Base-by-base conservation (phyloP, 495 filamentous ascomycete genomes). In the Geoglossum glabrum region DNA sequence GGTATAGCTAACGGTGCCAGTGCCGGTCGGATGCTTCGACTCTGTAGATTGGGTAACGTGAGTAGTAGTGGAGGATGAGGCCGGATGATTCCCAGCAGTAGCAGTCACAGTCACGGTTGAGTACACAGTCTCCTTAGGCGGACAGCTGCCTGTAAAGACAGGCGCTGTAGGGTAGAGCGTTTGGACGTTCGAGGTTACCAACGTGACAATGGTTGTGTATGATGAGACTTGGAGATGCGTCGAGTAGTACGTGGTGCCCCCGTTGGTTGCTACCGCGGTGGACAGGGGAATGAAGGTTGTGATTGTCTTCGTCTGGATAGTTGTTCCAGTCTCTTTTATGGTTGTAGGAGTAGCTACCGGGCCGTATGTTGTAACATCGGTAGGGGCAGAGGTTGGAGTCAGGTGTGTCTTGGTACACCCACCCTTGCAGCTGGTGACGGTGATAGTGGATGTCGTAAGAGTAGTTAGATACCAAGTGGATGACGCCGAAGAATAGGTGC, bases 351-450 rank as follows among this genome's bases (percentile, higher is more conserved):
- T 27, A 13, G 36, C 4, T 11, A 56, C 27, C 28, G 26, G 10
- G 7, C 43, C 27, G 26, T 26, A 28, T 6, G 47, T 28, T 54
- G 57, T 58, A 25, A 2, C 19, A 45, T 4, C 40, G 40, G 40
- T 21, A 45, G 17, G 10, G 13, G 40, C 9, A 55, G 57, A 15
- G 34, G 3, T 57, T 21, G 28, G 55, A 4, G 55, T 46, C 55
- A 36, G 23, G 54, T 26, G 17, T 21, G 54, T 40, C 25, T 27
- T 17, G 10, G 54, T 27, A 55, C 64, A 65, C n/a, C 61, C 61
- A 8, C 38, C 38, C 57, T 62, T 64, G 64, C 64, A 67, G 13
- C 61, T 63, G 2, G 64, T 67, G 40, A 66, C 55, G 19, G 64
- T 66, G 57, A 67, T 46, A 1, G 61, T 64, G 10, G 38, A 55